Evolutionary conservation across 1,139 yeast genomes (phyloP), one percentile per base, ranked within the genome.

Genomic region (Debaryomyces coudertii): DNA sequence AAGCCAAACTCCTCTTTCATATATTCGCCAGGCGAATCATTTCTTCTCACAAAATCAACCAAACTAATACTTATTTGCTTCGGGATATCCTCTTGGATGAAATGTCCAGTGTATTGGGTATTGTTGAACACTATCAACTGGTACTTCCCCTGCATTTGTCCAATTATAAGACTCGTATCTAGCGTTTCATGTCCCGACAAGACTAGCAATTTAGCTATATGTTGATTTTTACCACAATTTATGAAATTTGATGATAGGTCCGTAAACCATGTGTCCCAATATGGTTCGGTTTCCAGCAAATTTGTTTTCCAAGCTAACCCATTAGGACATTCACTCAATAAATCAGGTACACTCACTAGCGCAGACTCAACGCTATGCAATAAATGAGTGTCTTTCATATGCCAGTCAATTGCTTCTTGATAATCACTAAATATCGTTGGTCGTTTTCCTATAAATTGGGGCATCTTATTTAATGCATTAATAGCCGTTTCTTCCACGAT

Each of bases 111-210:
- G 31, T 82, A 57, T 2, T 68, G 65, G 48, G 85, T 58, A 47
- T 69, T 69, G 51, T 81, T 84, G 63, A 90, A 86, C 3, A 90
- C 95, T 12, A 89, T 83, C 40, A 93, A 74, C 64, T 93, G 99
- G 63, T 87, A 93, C 60, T 88, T 90, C 0, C 95, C 95, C 66
- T 92, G 98, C 99, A 93, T 93, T 66, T 95, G 99, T 0, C 97
- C 99, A 47, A 93, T 85, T 62, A 90, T 90, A 36, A 93, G 70
- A 38, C 80, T 79, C 52, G 86, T 90, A 65, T 95, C 99, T 24
- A 95, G 71, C 7, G 89, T 82, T 58, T 93, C 97, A 47, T 92
- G 88, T 3, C 96, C 96, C 0, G 98, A 95, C n/a, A 93, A 67
- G 1, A 93, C 76, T 39, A 93, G 73, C 45, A 93, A 58, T 57